phyloP scores from a whole-genome alignment of 768 basidiomycete species.

The Pleurotus tuber-regium region DNA sequence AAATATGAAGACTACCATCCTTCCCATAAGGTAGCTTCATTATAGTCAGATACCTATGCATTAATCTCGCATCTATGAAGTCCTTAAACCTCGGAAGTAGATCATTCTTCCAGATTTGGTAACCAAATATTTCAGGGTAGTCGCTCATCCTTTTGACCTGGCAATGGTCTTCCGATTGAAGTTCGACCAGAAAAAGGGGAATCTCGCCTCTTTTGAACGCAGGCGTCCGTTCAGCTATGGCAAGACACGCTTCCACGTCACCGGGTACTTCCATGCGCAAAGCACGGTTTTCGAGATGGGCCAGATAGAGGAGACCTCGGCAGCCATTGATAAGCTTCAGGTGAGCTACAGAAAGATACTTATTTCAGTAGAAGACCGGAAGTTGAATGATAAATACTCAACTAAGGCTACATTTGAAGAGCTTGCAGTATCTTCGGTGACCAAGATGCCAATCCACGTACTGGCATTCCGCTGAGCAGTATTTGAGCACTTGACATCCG shows the following conservation, averaged over 20 bases:
- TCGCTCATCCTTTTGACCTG: background rate
- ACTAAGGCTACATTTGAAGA: background rate
- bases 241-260: background rate
- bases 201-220: background rate
- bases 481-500: background rate
- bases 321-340: background rate
- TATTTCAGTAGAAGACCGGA: background rate
- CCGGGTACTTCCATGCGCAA: background rate
- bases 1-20: background rate
- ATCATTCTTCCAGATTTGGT: background rate
- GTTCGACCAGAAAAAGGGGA: background rate
- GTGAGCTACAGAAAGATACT: background rate
- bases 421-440: background rate
- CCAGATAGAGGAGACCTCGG: background rate
- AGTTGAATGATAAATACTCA: background rate
- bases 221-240: background rate
- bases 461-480: background rate
- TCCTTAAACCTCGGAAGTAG: background rate
- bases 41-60: background rate
- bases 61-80: background rate
- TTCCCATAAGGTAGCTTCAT: background rate
- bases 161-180: background rate
- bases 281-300: background rate
- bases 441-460: background rate
- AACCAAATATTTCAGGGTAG: background rate